phyloP scores from a whole-genome alignment of 306 rosid genomes.

The Medicago ruthenica region DNA sequence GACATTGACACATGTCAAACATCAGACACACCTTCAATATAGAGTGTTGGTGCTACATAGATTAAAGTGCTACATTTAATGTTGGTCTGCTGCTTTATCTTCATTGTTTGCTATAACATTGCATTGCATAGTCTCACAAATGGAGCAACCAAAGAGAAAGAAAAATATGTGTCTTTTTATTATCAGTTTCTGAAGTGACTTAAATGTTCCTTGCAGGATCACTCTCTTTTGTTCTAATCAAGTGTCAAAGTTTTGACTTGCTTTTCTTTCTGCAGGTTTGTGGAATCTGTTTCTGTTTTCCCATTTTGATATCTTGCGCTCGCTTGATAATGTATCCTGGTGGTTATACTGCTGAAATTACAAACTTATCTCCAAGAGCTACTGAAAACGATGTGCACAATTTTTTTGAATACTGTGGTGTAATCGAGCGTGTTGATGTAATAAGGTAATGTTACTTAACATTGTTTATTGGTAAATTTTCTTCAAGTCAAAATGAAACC shows the following conservation, averaged over 20 bases:
- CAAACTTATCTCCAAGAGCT: conserved; percentile 77
- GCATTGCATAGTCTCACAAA: conserved; percentile 38
- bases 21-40: background rate
- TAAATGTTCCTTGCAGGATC: conserved; percentile 19
- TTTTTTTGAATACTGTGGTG: conserved; percentile 81
- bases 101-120: conserved; percentile 42
- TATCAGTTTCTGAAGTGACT: background rate
- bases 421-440: conserved; percentile 76
- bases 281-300: conserved; percentile 32
- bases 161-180: conserved; percentile 27
- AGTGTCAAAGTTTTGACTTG: conserved; percentile 37
- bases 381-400: conserved; percentile 72
- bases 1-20: background rate
- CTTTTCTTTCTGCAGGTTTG: conserved; percentile 46
- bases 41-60: background rate
- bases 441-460: conserved; percentile 58
- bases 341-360: conserved; percentile 80
- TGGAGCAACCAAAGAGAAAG: conserved; percentile 31
- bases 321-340: conserved; percentile 57
- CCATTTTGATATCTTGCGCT: conserved; percentile 35
- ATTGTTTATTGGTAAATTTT: conserved; percentile 42
- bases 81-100: conserved; percentile 40
- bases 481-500: background rate
- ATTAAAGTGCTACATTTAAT: no score
- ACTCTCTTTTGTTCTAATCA: conserved; percentile 12